These are phyloP conservation scores for Herpetospermum pedunculosum DNA, from an alignment of 306 rosid genomes.

Conservation along the genomic window DNA sequence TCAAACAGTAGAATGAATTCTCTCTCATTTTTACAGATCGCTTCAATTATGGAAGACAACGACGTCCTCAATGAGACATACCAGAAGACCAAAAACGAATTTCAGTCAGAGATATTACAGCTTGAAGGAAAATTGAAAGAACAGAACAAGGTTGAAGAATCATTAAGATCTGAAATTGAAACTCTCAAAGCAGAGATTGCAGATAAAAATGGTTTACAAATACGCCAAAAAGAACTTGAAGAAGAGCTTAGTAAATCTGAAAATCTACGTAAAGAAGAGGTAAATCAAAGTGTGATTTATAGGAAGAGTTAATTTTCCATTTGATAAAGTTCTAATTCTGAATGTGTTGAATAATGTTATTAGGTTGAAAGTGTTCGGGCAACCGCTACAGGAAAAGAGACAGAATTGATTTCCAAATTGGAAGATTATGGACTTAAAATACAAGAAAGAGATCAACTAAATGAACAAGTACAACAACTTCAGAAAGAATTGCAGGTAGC, in stretches of 20 bases:
- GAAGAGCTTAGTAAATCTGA: constrained; percentile 44
- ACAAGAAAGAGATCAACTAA: constrained; percentile 38
- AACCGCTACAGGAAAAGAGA: constrained; percentile 51
- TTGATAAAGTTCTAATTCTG: neutral
- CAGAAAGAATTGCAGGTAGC: constrained; percentile 57
- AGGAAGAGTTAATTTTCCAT: neutral
- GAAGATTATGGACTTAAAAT: constrained; percentile 39
- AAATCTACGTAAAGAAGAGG: constrained; percentile 62
- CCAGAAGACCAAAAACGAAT: constrained; percentile 60
- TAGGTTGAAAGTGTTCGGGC: constrained; percentile 45
- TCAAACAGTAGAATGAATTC: neutral
- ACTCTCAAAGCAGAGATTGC: constrained; percentile 47
- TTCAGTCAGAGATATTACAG: constrained; percentile 40
- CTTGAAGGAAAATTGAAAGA: constrained; percentile 69
- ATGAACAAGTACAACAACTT: constrained; percentile 49
- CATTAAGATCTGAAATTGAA: constrained; percentile 50
- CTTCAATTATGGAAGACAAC: constrained; percentile 67
- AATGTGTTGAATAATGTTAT: constrained; percentile 12
- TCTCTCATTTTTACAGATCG: constrained; percentile 37
- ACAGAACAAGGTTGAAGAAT: constrained; percentile 39
- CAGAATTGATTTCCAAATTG: constrained; percentile 46
- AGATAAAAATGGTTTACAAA: constrained; percentile 49
- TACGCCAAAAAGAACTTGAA: constrained; percentile 47
- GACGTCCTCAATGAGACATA: constrained; percentile 55
- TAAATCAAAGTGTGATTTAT: constrained; percentile 13